Base-by-base conservation (phyloP, 495 filamentous ascomycete genomes). In the Penicillium subrubescens region DNA sequence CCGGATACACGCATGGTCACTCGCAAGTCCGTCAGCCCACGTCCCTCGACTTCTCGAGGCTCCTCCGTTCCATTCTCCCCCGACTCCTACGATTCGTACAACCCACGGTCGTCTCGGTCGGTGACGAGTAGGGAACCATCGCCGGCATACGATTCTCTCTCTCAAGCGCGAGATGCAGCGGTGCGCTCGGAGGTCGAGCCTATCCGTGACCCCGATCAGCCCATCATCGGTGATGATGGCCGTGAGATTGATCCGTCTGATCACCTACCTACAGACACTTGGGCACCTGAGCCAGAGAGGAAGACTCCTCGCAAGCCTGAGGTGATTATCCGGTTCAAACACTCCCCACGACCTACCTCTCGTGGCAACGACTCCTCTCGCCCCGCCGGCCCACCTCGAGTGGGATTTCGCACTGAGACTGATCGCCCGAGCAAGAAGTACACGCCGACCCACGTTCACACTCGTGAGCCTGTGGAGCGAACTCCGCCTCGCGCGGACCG, bases 211-310 rank as follows among this genome's bases (percentile, higher is more conserved):
- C 19, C 50, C 2, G 69, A 75, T n/a, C 79, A 76, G 4, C 83
- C 82, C 8, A 94, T 97, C 57, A 89, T 92, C 59, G 92, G 89
- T 0, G 88, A 90, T 60, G 89, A 95, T 74, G 96, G 95, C 15
- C 85, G 91, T 34, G 89, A 94, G 61, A 88, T 98, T 61, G 95
- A 98, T 72, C 94, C 92, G 0, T 94, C 91, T 2, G 95, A 99
- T 74, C 92, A 97, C 71, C 86, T 99, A 0, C 95, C 94, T 0
- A 86, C 92, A 51, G 90, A 94, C 41, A 92, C 89, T 5, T 98
- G 93, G 91, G 95, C 95, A 0, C 95, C 95, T 0, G 93, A 98
- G 72, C 94, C 94, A 1, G 94, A 97, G 68, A 82, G 83, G 27
- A 95, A 92, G 75, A 84, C 82, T 41, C 82, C 82, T 41, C 82